These are phyloP conservation scores for Albizia julibrissin DNA, from an alignment of 306 rosid species.

Conservation along the genomic window DNA sequence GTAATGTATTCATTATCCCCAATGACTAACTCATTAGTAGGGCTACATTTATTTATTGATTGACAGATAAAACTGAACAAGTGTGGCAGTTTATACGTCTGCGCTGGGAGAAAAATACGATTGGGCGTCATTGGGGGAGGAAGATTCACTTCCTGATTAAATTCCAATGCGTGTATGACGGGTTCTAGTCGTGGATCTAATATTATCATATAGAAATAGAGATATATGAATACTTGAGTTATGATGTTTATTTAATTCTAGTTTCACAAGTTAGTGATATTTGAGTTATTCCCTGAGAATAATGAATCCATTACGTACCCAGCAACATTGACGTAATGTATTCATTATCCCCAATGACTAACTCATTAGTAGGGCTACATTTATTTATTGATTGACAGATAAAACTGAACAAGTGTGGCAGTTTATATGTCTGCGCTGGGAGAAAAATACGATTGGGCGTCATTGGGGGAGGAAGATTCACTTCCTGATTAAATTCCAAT, in stretches of 20 bases:
- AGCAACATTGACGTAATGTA: neutral
- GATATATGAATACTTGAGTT: too few relatives aligned
- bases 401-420: neutral
- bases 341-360: neutral
- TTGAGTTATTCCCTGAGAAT: neutral
- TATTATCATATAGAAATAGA: too few relatives aligned
- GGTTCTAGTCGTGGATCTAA: too few relatives aligned
- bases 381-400: neutral
- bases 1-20: neutral
- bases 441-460: neutral
- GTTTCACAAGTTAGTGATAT: neutral
- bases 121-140: too few relatives aligned
- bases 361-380: neutral
- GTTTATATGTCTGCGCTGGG: neutral
- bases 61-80: neutral
- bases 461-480: neutral
- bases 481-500: too few relatives aligned
- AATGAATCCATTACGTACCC: neutral
- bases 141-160: too few relatives aligned
- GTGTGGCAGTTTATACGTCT: neutral
- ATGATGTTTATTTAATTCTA: neutral
- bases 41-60: neutral
- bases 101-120: too few relatives aligned
- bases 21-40: neutral
- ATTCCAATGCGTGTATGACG: too few relatives aligned